These are phyloP conservation scores for Cornus kousa DNA, from an alignment of 148 eudicot species.

Conservation along the genomic window DNA sequence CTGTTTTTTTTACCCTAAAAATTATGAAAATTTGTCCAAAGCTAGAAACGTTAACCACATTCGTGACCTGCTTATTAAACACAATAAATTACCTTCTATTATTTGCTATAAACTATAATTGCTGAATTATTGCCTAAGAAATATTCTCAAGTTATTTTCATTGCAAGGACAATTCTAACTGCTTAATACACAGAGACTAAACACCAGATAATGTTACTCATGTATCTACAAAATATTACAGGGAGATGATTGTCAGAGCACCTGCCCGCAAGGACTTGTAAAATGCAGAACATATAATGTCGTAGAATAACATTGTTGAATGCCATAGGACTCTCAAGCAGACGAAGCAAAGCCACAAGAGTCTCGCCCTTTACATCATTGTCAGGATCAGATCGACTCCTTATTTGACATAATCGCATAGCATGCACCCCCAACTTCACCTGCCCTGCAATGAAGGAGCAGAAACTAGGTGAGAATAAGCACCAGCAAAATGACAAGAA, in stretches of 20 bases:
- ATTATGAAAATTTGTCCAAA: too few relatives aligned
- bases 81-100: neutral
- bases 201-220: neutral
- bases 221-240: neutral
- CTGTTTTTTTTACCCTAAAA: too few relatives aligned
- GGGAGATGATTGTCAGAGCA: slow-evolving; percentile 15
- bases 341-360: slow-evolving; percentile 76
- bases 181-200: neutral
- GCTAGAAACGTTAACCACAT: too few relatives aligned
- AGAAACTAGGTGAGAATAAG: neutral
- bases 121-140: neutral
- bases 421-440: slow-evolving; percentile 79
- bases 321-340: slow-evolving; percentile 77
- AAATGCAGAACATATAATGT: slow-evolving; percentile 86
- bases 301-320: slow-evolving; percentile 79
- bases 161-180: neutral
- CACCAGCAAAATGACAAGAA: neutral
- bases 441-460: slow-evolving; percentile 57
- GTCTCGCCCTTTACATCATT: slow-evolving; percentile 65
- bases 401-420: slow-evolving; percentile 75
- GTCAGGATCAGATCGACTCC: slow-evolving; percentile 41
- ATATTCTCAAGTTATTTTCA: neutral
- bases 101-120: neutral
- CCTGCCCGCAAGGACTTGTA: slow-evolving; percentile 97
- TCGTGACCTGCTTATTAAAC: neutral